A percentile compares a stretch with the other conserved stretches of the same genome.
These are phyloP conservation scores for Penicillium verrucosum DNA, from an alignment of 2,329 filamentous ascomycete genomes.

Conservation along the genomic window DNA sequence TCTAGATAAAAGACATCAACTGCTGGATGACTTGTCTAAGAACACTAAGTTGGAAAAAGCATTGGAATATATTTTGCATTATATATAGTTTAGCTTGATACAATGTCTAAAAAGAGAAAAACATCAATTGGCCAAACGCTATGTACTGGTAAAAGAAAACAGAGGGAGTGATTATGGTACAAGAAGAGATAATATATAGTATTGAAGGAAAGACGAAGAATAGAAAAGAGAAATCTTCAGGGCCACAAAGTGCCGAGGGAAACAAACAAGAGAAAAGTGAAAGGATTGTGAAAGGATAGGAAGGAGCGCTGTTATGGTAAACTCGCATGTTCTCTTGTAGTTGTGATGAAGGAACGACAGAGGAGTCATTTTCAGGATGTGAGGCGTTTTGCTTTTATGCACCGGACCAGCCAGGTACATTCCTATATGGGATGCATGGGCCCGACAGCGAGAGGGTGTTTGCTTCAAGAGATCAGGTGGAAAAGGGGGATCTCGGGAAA, in stretches of 20 bases:
- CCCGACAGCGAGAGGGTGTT: background rate
- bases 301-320: background rate
- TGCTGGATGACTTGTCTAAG: background rate
- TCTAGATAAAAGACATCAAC: background rate
- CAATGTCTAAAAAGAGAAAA: background rate
- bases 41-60: background rate
- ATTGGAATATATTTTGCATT: background rate
- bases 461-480: background rate
- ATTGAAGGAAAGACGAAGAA: conserved; percentile 8
- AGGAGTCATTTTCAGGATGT: background rate
- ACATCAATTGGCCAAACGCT: conserved; percentile 6
- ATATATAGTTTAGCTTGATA: background rate
- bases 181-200: conserved; percentile 17
- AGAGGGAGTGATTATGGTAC: conserved; percentile 21
- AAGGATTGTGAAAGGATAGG: background rate
- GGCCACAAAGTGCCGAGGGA: background rate
- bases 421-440: background rate
- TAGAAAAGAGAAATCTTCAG: background rate
- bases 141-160: conserved; percentile 18
- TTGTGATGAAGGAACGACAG: background rate
- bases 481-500: background rate
- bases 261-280: background rate
- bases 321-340: background rate
- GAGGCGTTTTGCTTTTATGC: conserved; percentile 5
- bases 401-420: conserved; percentile 21